Conservation (phyloP, 106 monocot genomes). For the Phalaenopsis aphrodite region DNA sequence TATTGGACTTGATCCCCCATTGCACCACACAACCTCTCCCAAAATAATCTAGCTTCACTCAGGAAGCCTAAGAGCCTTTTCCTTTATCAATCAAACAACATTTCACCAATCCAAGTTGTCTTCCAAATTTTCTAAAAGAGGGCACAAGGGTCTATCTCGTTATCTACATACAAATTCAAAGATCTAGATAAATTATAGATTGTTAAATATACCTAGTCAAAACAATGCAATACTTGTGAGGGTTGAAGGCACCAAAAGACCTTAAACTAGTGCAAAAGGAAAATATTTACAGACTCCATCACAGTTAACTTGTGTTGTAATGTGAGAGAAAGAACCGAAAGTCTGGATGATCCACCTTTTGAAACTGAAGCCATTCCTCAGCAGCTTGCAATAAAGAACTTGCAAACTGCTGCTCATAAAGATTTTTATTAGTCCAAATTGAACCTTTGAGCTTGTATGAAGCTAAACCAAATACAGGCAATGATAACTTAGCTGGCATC, state of each 20-base stretch:
- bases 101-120: neutral
- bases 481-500: conserved; percentile 27
- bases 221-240: neutral
- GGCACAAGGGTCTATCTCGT: neutral
- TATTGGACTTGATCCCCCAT: neutral
- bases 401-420: conserved; percentile 35
- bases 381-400: conserved; percentile 58
- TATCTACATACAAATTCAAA: neutral
- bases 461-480: conserved; percentile 77
- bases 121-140: too few relatives aligned
- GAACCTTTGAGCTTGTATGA: conserved; percentile 81
- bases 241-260: neutral
- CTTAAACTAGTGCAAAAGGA: neutral
- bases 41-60: neutral
- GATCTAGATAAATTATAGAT: neutral
- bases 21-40: neutral
- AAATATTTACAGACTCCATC: conserved; percentile 14
- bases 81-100: neutral
- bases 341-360: conserved; percentile 72
- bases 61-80: neutral
- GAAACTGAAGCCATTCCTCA: conserved; percentile 59
- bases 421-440: conserved; percentile 53
- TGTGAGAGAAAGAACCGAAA: conserved; percentile 72
- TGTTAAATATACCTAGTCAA: neutral
- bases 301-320: conserved; percentile 15